Base-by-base conservation (phyloP, 2,329 filamentous ascomycete species). In the Scedosporium boydii region DNA sequence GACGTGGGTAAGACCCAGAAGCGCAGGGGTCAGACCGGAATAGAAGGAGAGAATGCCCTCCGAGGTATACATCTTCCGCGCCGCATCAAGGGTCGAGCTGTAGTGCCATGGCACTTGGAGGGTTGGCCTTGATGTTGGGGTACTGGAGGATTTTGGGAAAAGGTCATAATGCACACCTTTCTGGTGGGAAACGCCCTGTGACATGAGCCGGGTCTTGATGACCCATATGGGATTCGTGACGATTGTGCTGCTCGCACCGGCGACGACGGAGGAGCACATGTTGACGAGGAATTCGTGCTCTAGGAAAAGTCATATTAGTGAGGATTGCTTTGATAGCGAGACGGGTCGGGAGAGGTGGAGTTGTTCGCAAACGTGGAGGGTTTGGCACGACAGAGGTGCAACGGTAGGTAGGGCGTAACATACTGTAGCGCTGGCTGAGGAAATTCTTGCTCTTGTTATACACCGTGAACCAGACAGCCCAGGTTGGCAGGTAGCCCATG, bases 181-280 rank as follows among this genome's bases (percentile, higher is more conserved):
- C 71, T 74, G 78, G 65, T 69, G 67, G 44, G 66, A 73, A 76
- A 80, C 66, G 82, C 87, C 89, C 77, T 98, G 95, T 44, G 95
- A 96, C 95, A 98, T 98, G 68, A 99, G 84, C 67, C 95, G 84
- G 58, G 95, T 99, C 77, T 99, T 99, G 78, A 99, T 96, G 44
- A 99, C 95, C 95, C 95, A 99, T 65, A 99, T 99, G 0, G 95
- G 95, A 74, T 98, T 99, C 26, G 95, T 99, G 65, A 88, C 89
- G 66, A 98, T 82, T 3, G 95, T 99, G 67, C 93, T 97, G 77
- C 90, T 96, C 65, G 87, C 92, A 61, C 95, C 95, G 26, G 93
- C 95, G 63, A 92, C 84, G 64, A 99, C 85, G 9, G 95, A 96
- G 23, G 95, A 95, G 79, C 90, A 93, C 67, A 95, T 88, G 71